phyloP scores from a whole-genome alignment of 1,284 basidiomycete genomes.

The Tetrapyrgos nigripes region DNA sequence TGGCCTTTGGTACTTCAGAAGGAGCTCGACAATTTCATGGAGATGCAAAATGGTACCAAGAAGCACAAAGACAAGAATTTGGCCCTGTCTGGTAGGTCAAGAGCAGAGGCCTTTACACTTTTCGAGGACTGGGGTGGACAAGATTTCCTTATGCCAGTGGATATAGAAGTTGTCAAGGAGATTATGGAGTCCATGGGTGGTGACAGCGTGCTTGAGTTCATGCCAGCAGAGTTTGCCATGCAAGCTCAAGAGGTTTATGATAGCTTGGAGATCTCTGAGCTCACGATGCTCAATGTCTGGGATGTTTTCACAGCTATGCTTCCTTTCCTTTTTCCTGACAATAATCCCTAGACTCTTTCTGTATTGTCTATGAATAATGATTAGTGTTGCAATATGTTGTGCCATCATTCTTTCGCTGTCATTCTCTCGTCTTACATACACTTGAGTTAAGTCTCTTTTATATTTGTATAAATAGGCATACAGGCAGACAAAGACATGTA shows the following conservation, averaged over 20 bases:
- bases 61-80: constrained; percentile 22
- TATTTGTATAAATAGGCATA: too few relatives aligned
- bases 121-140: constrained; percentile 24
- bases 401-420: too few relatives aligned
- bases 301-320: constrained; percentile 32
- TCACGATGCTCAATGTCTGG: constrained; percentile 37
- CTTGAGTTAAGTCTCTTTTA: too few relatives aligned
- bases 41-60: constrained; percentile 27
- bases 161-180: constrained; percentile 23
- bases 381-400: too few relatives aligned
- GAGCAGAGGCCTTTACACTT: constrained; percentile 25
- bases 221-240: constrained; percentile 28
- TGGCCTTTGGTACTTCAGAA: constrained; percentile 36
- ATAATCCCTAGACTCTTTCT: not conserved
- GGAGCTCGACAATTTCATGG: constrained; percentile 28
- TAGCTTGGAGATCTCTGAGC: constrained; percentile 17
- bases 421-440: too few relatives aligned
- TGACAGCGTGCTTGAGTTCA: constrained; percentile 35
- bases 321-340: constrained; percentile 22
- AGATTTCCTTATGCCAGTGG: constrained; percentile 32
- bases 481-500: too few relatives aligned
- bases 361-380: too few relatives aligned
- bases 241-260: constrained; percentile 27
- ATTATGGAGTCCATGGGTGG: constrained; percentile 38
- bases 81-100: constrained; percentile 32